Conservation (phyloP, 306 rosid species). For the Vigna radiata region DNA sequence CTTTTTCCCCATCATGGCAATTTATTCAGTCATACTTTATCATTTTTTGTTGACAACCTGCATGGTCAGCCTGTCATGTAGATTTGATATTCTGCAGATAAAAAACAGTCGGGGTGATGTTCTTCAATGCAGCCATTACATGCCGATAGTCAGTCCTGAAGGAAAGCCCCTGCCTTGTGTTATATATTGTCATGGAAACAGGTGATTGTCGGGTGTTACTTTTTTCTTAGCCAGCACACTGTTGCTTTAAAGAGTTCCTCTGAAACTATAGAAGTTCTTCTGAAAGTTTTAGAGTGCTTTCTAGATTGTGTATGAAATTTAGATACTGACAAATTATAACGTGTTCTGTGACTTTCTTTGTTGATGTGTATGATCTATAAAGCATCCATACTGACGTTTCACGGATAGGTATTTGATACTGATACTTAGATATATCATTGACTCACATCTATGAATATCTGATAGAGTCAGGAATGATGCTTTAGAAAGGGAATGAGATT, state of each 20-base stretch:
- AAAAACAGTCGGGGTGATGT: slow-evolving; percentile 84
- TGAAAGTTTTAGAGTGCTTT: slow-evolving; percentile 24
- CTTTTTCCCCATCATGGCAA: background rate
- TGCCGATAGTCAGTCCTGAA: slow-evolving; percentile 89
- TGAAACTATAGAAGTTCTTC: slow-evolving; percentile 26
- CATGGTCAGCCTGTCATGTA: slow-evolving; percentile 36
- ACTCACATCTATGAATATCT: no score
- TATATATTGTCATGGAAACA: slow-evolving; percentile 98
- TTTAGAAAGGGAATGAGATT: background rate
- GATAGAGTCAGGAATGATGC: background rate
- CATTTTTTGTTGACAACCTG: slow-evolving; percentile 35
- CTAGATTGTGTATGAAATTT: slow-evolving; percentile 3
- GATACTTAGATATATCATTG: no score
- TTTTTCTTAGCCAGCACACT: slow-evolving; percentile 11
- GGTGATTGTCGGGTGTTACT: slow-evolving; percentile 57
- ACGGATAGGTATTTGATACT: no score
- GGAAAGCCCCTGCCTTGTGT: slow-evolving; percentile 98
- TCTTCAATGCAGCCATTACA: slow-evolving; percentile 92
- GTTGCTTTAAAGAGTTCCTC: slow-evolving; percentile 32
- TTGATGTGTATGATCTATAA: no score
- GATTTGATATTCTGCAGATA: slow-evolving; percentile 65
- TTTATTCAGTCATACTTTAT: slow-evolving; percentile 12
- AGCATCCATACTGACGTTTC: no score
- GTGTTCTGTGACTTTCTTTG: no score
- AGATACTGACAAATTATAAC: no score